Evolutionary conservation across 345 rosid genomes (phyloP).

Genomic region (Corymbia maculata): DNA sequence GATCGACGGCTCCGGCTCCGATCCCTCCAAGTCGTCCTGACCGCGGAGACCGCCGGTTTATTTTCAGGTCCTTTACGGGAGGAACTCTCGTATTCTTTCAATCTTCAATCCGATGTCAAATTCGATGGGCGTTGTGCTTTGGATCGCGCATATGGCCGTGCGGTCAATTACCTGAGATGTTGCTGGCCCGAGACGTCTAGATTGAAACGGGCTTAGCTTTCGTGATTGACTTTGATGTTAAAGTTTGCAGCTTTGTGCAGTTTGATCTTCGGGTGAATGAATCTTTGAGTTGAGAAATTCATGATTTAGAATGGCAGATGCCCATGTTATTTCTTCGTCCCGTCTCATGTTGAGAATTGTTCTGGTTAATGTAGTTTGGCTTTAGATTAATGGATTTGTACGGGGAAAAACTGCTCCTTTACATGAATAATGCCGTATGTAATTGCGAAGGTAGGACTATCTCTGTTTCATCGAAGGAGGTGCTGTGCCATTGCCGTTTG

Average conservation of each 20-base stretch:
- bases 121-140: not conserved
- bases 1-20: not conserved
- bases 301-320: not conserved
- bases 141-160: not conserved
- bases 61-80: not conserved
- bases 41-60: not conserved
- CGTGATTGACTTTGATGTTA: not conserved
- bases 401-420: not conserved
- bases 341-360: not conserved
- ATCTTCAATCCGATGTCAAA: not conserved
- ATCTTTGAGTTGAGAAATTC: not conserved
- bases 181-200: not conserved
- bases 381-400: not conserved
- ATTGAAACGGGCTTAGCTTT: not conserved
- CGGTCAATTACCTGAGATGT: not conserved
- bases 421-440: not conserved
- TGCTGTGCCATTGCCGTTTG: not conserved
- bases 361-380: not conserved
- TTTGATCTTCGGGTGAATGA: not conserved
- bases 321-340: not conserved
- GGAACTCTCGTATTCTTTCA: not conserved
- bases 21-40: not conserved
- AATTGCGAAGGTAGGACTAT: not conserved
- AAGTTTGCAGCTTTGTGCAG: not conserved
- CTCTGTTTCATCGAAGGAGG: not conserved